Evolutionary conservation across 805 yeast species (phyloP), one percentile per base, ranked within the genome.

Genomic region (Metschnikowia sp.): DNA sequence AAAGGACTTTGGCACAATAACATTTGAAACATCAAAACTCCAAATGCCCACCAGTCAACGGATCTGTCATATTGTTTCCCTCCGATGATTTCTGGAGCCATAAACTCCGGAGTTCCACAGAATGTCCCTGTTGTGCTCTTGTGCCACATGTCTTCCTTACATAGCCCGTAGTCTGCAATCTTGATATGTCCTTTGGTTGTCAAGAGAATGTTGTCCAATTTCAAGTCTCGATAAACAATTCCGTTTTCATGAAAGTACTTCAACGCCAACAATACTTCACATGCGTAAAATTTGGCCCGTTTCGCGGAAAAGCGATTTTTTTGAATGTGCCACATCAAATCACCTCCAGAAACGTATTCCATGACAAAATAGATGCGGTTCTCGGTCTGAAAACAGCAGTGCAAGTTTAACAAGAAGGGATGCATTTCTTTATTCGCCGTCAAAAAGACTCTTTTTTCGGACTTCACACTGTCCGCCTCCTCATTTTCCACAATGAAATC

Each of bases 11-110:
- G 96, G 44, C 97, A 94, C 49, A 94, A 76, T 48, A 94, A 75
- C 99, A 94, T 94, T 69, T 94, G 99, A 68, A 92, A 94, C 55
- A 94, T 74, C 54, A 94, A 76, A 29, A 94, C 98, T 48, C 99
- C 99, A 75, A 91, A 89, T 1, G 99, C 98, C 99, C 99, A 94
- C 99, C 99, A 94, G 69, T 94, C 99, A 45, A 94, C 99, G 35
- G 94, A 86, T 61, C 96, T 82, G 44, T 90, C 94, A 61, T 94
- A 94, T 50, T 84, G 86, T 66, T 91, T 96, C 45, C 94, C 98
- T 54, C 88, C 84, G 61, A 94, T 75, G 56, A 94, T 92, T 68
- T 94, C 99, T 0, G 99, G 99, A 1, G 99, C 99, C 96, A 94
- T 94, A 57, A 94, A 88, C 66, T 94, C 99, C 0, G 99, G 99